Conservation (phyloP, 345 rosid species). For the Populus pruinosa region DNA sequence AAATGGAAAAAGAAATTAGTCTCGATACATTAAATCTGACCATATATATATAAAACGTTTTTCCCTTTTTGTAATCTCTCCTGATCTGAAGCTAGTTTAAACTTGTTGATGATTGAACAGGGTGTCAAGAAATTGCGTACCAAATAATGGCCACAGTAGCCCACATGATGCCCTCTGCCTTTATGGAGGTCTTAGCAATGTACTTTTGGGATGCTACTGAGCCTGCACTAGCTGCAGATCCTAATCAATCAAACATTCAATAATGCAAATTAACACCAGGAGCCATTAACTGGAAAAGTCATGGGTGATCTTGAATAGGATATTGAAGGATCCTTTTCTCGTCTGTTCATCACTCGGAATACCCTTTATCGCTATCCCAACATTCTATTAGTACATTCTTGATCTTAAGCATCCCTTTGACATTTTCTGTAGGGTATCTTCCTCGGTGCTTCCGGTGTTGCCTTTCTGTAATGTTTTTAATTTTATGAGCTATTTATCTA, state of each 20-base stretch:
- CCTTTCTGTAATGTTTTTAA: too few species aligned
- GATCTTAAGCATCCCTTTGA: background rate
- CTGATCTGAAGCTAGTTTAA: background rate
- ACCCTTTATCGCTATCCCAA: background rate
- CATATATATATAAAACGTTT: too few species aligned
- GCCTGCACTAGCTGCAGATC: background rate
- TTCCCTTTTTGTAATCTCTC: background rate
- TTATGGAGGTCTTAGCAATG: too few species aligned
- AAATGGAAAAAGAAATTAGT: too few species aligned
- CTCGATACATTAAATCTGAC: too few species aligned
- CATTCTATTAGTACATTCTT: background rate
- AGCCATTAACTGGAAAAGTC: background rate
- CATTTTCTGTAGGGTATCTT: background rate
- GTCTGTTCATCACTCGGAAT: background rate
- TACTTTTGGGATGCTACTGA: background rate
- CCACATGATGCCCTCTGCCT: background rate
- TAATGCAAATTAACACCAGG: background rate
- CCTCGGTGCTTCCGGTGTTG: background rate
- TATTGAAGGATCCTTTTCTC: too few species aligned
- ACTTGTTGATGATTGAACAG: background rate
- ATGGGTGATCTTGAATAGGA: too few species aligned
- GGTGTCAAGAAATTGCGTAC: background rate
- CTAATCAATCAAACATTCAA: background rate
- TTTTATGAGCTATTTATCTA: too few species aligned
- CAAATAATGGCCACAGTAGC: background rate